A percentile compares a stretch with the other conserved stretches of the same genome.
Conservation (phyloP, 768 basidiomycete genomes). For the Bullera alba region DNA sequence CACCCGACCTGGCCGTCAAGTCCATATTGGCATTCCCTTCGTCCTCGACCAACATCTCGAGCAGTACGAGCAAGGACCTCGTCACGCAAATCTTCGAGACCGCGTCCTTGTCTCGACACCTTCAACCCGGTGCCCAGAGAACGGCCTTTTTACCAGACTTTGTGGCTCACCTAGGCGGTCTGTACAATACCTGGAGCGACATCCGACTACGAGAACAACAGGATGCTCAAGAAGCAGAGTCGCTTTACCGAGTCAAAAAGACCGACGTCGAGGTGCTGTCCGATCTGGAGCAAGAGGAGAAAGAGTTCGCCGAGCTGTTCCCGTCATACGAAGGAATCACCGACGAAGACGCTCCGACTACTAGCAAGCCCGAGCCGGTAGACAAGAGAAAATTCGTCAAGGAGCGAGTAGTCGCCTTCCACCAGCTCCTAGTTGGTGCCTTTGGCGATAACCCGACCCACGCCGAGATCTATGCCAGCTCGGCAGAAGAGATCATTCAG, state of each 20-base stretch:
- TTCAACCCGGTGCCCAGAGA: conserved; percentile 5
- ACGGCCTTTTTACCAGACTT: conserved; percentile 1
- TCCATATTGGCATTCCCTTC: conserved; percentile 11
- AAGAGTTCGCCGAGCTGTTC: conserved; percentile 76
- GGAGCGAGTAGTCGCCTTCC: conserved; percentile 17
- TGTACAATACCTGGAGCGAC: conserved; percentile 72
- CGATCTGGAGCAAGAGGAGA: conserved; percentile 72
- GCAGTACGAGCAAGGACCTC: neutral
- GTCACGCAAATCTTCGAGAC: conserved; percentile 16
- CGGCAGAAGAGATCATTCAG: neutral
- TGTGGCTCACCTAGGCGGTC: conserved; percentile 58
- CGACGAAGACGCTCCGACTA: conserved; percentile 48
- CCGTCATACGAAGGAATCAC: conserved; percentile 51
- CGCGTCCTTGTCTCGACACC: conserved; percentile 5
- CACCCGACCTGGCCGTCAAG: neutral
- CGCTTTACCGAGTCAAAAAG: conserved; percentile 66
- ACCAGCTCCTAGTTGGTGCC: conserved; percentile 15
- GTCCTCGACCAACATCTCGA: neutral
- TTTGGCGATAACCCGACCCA: conserved; percentile 3
- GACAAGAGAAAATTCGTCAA: conserved; percentile 2
- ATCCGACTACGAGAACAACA: conserved; percentile 67
- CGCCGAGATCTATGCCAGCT: neutral
- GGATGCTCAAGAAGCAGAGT: conserved; percentile 58
- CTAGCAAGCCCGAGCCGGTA: conserved; percentile 14
- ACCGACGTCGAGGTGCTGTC: conserved; percentile 54